Base-by-base conservation (phyloP, 2,329 filamentous ascomycete genomes). In the Onygenales sp. region DNA sequence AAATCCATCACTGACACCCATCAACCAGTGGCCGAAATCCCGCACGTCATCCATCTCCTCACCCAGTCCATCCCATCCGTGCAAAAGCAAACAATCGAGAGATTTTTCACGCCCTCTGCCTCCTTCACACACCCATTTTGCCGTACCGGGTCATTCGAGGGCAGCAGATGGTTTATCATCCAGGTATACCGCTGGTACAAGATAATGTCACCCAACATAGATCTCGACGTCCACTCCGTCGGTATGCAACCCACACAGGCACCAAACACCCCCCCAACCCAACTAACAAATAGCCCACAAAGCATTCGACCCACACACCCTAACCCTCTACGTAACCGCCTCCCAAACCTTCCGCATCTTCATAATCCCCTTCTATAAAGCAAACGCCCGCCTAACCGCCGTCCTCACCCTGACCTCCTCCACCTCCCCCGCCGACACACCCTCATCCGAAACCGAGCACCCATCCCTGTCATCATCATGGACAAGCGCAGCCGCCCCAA, bases 131-230 rank as follows among this genome's bases (percentile, higher is more conserved):
- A 95, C 60, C 88, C 88, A 0, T 85, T 92, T 66, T 90, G 86
- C 63, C 80, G 82, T 10, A 87, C 88, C 2, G 75, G 74, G 43
- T 74, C 68, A 56, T 80, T 77, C 59, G 62, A 71, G 9, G 80
- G 84, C 57, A 91, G 86, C 8, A 77, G 87, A 43, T 82, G 77
- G 70, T 65, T 87, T 5, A 76, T 94, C 14, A 72, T 79, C 47
- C 76, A 78, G 60, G 84, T 95, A 53, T 94, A 88, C 64, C 81
- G 83, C 42, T 91, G 86, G 87, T 92, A 94, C 70, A 88, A 89
- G 63, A 86, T 92, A 58, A 75, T 95, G 64, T 88, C 84, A 56
- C 90, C 90, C 0, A 73, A 76, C 14, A 87, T 93, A 58, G 77
- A 84, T 43, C 70, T 92, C 10, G 71, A 78, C 1, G 75, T 95